A percentile compares a stretch with the other conserved stretches of the same genome.
Evolutionary conservation across 1,284 basidiomycete genomes (phyloP).

Genomic region (Inonotus obliquus): DNA sequence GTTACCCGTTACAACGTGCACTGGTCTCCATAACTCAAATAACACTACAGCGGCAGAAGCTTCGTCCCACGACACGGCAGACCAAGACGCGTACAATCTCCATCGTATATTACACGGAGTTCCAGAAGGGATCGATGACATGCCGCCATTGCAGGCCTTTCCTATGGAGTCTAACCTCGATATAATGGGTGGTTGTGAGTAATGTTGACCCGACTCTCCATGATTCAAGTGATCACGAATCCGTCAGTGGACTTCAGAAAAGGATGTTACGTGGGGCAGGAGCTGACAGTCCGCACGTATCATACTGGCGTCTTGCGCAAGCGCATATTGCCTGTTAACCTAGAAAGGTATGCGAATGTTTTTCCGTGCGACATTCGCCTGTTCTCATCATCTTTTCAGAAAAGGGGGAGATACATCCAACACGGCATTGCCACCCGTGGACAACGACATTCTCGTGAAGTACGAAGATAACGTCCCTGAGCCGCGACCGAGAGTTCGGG

Average conservation of each 20-base stretch:
- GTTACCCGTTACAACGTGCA: constrained; percentile 30
- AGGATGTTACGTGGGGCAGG: constrained; percentile 98
- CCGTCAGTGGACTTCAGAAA: constrained; percentile 89
- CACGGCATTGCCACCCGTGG: not conserved
- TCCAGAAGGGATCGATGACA: constrained; percentile 82
- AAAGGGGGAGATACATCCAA: not conserved
- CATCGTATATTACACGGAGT: constrained; percentile 84
- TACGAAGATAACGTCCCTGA: constrained; percentile 9
- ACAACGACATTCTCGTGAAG: constrained; percentile 24
- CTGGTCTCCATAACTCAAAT: not conserved
- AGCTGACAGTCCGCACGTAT: constrained; percentile 94
- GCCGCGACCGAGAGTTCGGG: constrained; percentile 44
- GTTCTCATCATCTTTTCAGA: constrained; percentile 21
- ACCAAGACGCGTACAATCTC: constrained; percentile 60
- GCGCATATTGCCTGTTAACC: constrained; percentile 77
- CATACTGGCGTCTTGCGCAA: constrained; percentile 93
- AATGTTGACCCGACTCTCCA: not conserved
- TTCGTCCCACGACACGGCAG: constrained; percentile 48
- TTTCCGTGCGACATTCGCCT: not conserved
- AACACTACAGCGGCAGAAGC: constrained; percentile 45
- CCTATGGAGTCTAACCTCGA: constrained; percentile 96
- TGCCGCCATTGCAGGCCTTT: constrained; percentile 72
- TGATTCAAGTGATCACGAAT: constrained; percentile 14
- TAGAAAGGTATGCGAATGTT: constrained; percentile 27
- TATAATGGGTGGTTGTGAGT: constrained; percentile 85